Base-by-base conservation (phyloP, 345 rosid genomes). In the Citrus inodora region DNA sequence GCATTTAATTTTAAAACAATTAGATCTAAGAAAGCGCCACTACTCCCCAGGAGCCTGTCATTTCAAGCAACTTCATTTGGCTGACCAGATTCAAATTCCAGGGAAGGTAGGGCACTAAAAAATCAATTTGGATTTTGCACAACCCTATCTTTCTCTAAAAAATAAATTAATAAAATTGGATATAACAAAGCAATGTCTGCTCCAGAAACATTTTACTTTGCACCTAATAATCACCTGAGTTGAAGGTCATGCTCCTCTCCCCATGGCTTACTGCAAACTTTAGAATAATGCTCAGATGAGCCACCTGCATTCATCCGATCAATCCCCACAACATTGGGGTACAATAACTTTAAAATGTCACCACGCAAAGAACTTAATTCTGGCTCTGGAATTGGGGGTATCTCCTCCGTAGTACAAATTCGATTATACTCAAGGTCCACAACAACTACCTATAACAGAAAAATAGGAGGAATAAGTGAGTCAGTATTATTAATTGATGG, bases 381-480 rank as follows among this genome's bases (percentile, higher is more conserved):
- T 69, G 99, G 98, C 92, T 96, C 99, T 67, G 99, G 98, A 83
- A 94, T 88, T 7, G 82, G 83, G 35, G 99, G 99, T 85, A 94
- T 96, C 82, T 96, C 99, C 80, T 96, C 98, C 8, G 99, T 63
- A 32, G 99, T 92, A 80, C 90, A 90, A 75, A 92, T 87, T 80
- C 81, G 88, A 76, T 96, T 96, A 82, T 85, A 90, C 81, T 96
- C 99, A 63, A 96, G 98, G 83, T 96, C 98, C 84, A 94, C 99
- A 66, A 92, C 89, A 83, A 92, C 99, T 81, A 96, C 98, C 99
- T 96, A 87, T 66, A 86, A 83, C 30, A 76, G 67, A 79, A 84
- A 38, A 74, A 28, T 63, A 28, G 67, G 37, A 17, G 17, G 9
- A 63, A 63, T 63, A 28, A 16, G 21, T 4, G 9, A 28, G 37